Percentiles rank a stretch among this genome's conserved stretches.
Conservation (phyloP, 2,329 filamentous ascomycete species). For the Cladosporium sp. region DNA sequence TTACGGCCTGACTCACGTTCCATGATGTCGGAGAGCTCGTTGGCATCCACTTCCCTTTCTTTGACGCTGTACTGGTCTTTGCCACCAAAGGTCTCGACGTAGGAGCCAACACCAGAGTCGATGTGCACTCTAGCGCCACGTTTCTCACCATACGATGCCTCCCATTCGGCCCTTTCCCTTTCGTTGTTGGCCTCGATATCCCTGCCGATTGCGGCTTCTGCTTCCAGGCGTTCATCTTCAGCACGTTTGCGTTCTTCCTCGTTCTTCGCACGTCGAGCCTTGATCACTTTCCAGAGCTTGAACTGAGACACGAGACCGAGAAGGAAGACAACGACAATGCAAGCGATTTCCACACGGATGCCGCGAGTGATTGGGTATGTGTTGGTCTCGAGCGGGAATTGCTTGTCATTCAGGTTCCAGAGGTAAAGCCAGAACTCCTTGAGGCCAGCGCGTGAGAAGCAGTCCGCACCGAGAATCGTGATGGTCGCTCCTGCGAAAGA, state of each 20-base stretch:
- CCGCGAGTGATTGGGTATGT: constrained; percentile 86
- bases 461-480: constrained; percentile 82
- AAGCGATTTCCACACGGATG: constrained; percentile 81
- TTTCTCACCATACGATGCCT: constrained; percentile 71
- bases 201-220: constrained; percentile 71
- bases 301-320: constrained; percentile 82
- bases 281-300: constrained; percentile 80
- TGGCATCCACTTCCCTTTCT: constrained; percentile 46
- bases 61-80: constrained; percentile 40
- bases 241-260: constrained; percentile 53
- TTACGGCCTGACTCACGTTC: constrained; percentile 32
- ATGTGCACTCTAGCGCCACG: constrained; percentile 39
- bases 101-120: constrained; percentile 56
- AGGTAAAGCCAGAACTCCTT: constrained; percentile 97
- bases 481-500: constrained; percentile 81
- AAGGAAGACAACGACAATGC: constrained; percentile 71
- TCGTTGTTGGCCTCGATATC: constrained; percentile 64
- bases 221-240: constrained; percentile 60
- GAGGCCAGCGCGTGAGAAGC: constrained; percentile 82
- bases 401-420: constrained; percentile 76
- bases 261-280: constrained; percentile 51
- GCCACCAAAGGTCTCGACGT: constrained; percentile 36
- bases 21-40: constrained; percentile 60
- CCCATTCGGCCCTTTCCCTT: constrained; percentile 70
- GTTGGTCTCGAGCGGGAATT: constrained; percentile 74